Conservation (phyloP, 305 asterid species). For the Andrographis paniculata region DNA sequence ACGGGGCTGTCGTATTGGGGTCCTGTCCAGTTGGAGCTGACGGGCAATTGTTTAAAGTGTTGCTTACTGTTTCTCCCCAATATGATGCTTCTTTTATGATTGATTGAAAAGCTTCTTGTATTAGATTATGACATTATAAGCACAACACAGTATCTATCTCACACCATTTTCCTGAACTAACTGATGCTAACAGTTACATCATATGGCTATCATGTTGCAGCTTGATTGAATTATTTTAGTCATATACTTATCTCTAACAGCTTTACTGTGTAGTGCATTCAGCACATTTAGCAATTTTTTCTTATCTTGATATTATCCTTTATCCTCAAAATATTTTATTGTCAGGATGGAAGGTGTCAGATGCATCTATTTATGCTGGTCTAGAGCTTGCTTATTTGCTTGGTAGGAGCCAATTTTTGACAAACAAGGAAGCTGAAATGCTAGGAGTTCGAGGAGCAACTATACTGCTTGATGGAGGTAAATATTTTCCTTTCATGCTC, state of each 20-base stretch:
- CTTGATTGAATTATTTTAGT: conserved; percentile 3
- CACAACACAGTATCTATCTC: no score
- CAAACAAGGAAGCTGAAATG: conserved; percentile 49
- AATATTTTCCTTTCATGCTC: conserved; percentile 6
- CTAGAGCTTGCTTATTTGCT: conserved; percentile 58
- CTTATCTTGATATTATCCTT: conserved; percentile 6
- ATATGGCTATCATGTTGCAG: no score
- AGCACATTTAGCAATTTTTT: conserved; percentile 10
- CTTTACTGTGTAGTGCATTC: conserved; percentile 12
- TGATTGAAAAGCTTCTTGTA: no score
- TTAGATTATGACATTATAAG: no score
- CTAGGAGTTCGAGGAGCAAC: conserved; percentile 60
- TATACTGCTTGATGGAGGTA: conserved; percentile 82
- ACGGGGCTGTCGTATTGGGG: no score
- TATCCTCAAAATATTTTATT: conserved; percentile 12
- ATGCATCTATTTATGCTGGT: conserved; percentile 66
- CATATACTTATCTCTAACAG: conserved; percentile 2
- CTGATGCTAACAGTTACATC: no score
- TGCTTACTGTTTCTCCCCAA: no score
- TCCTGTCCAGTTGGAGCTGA: no score
- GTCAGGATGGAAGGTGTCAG: conserved; percentile 71
- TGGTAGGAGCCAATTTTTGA: conserved; percentile 78
- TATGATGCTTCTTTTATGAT: no score
- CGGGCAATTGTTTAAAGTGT: no score
- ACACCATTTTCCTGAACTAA: no score